Evolutionary conservation across 768 basidiomycete genomes (phyloP).

Genomic region (Xerocomus brunneocitrinus): DNA sequence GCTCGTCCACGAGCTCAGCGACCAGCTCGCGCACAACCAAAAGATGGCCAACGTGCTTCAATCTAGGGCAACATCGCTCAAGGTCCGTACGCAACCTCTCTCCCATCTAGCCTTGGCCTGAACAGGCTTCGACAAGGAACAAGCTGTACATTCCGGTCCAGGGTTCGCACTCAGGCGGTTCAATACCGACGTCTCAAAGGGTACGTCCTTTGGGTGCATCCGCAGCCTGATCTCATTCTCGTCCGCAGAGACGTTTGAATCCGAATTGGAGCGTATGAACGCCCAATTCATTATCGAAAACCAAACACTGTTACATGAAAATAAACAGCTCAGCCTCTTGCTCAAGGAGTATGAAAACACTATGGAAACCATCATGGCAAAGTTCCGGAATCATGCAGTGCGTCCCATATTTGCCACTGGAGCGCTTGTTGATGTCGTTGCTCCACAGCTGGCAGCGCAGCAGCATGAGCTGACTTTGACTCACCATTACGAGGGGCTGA

Average conservation of each 20-base stretch:
- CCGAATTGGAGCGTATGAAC: conserved; percentile 86
- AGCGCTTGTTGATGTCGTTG: conserved; percentile 2
- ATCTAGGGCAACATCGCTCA: conserved; percentile 63
- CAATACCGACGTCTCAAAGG: conserved; percentile 84
- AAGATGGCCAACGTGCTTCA: conserved; percentile 67
- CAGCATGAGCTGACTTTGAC: conserved; percentile 84
- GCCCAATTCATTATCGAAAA: conserved; percentile 92
- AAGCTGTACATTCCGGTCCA: conserved; percentile 64
- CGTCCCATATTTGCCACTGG: conserved; percentile 28
- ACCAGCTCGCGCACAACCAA: conserved; percentile 79
- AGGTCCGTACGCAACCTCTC: conserved; percentile 43
- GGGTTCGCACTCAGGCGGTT: conserved; percentile 79
- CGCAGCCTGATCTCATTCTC: conserved; percentile 11
- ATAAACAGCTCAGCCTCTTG: conserved; percentile 84
- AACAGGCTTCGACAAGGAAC: conserved; percentile 44
- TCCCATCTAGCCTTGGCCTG: conserved; percentile 9
- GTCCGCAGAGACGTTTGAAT: conserved; percentile 78
- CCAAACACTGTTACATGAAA: conserved; percentile 87
- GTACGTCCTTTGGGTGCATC: conserved; percentile 33
- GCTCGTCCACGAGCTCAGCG: conserved; percentile 75
- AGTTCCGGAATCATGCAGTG: conserved; percentile 90
- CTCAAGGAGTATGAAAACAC: conserved; percentile 94
- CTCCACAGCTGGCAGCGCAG: conserved; percentile 75
- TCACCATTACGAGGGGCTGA: conserved; percentile 84
- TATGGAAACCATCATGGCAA: conserved; percentile 94